Base-by-base conservation (phyloP, 2,329 filamentous ascomycete genomes). In the Botryotinia convoluta region DNA sequence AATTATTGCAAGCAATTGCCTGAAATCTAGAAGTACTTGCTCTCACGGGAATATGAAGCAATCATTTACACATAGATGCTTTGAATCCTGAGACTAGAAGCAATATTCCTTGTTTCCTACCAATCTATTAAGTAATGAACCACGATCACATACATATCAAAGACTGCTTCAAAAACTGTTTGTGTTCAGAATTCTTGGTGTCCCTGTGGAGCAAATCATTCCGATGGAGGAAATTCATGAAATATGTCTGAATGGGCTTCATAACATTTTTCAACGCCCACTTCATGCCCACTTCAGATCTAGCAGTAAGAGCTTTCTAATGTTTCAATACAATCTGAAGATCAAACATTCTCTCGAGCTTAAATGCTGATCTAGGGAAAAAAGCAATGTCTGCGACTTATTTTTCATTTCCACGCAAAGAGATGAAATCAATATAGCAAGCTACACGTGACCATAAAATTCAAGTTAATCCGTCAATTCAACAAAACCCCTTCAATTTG, bases 11-110 rank as follows among this genome's bases (percentile, higher is more conserved):
- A 26, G 29, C 29, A 20, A 37, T 51, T 26, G n/a, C n/a, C 48
- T 32, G 48, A 42, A 57, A 26, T 42, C 65, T 69, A 37, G 65
- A 59, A 44, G 39, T 37, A 37, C 65, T 57, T 32, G 48, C 29
- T 10, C 42, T 42, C 18, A 32, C n/a, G 12, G 48, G 20, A 48
- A 32, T 57, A 42, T 54, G 26, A 57, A 57, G 48, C 48, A 57
- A 44, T 69, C 65, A 57, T 16, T 69, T 57, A 32, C 35, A 57
- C 39, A 69, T 42, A 69, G n/a, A 37, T 57, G 35, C 35, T 26
- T 42, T 42, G n/a, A 42, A 68, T 68, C 35, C 54, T 42, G 48
- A 57, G 35, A 68, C 26, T 16, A 35, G 65, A 68, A 57, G 48
- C 48, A 57, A 42, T 39, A n/a, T 39, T 57, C 39, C 26, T 68